Percentiles rank a stretch among this genome's conserved stretches.
Evolutionary conservation across 148 eudicot species (phyloP).

Genomic region (Linanthus parryae): DNA sequence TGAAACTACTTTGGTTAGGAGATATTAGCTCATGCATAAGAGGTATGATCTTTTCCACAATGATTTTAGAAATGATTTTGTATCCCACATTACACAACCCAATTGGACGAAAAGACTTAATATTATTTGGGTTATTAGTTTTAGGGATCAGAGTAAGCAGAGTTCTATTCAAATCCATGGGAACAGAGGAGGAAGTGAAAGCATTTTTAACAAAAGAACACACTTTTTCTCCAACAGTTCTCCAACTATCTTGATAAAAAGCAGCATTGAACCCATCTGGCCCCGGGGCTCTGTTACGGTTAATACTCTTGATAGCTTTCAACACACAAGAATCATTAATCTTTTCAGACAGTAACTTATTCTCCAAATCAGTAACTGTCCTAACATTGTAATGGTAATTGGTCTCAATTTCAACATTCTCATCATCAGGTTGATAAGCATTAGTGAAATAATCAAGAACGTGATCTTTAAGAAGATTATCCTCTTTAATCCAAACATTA

Average conservation of each 20-base stretch:
- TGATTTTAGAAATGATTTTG: neutral
- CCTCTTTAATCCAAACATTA: neutral
- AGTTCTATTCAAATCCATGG: neutral
- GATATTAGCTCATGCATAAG: neutral
- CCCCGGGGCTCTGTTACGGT: neutral
- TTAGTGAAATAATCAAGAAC: neutral
- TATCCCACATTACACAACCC: neutral
- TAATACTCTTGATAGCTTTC: neutral
- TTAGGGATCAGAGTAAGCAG: neutral
- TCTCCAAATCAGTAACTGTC: neutral
- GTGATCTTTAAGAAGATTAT: neutral
- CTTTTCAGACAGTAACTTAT: neutral
- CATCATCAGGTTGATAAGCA: neutral
- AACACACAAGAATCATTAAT: neutral
- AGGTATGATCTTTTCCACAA: neutral
- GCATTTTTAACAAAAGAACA: neutral
- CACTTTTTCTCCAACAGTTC: neutral
- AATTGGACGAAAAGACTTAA: neutral
- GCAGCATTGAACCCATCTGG: neutral
- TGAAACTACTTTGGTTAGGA: neutral
- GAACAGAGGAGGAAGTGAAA: neutral
- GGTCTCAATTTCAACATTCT: neutral
- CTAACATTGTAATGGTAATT: neutral
- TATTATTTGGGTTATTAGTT: neutral
- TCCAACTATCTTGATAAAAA: neutral